These are phyloP conservation scores for Fonsecaea pugnacius DNA, from an alignment of 2,329 filamentous ascomycete genomes.

Conservation along the genomic window DNA sequence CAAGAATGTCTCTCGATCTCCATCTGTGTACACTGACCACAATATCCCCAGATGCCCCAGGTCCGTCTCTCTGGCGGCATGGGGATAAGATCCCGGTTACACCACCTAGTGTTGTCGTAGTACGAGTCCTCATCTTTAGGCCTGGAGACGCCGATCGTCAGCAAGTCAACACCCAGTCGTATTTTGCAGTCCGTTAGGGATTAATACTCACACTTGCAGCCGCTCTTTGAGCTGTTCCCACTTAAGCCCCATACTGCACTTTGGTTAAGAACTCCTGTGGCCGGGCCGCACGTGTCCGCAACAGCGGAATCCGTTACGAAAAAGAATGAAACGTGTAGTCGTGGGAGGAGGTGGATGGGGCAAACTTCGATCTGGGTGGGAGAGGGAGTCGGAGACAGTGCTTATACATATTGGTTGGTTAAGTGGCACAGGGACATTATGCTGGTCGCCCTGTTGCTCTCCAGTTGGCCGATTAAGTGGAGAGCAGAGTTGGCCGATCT, in stretches of 20 bases:
- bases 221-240: conserved; percentile 25
- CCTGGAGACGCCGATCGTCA: conserved; percentile 21
- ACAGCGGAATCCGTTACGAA: conserved; percentile 11
- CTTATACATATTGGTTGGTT: conserved; percentile 24
- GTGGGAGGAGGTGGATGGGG: conserved; percentile 14
- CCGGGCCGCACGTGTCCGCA: not conserved
- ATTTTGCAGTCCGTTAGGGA: not conserved
- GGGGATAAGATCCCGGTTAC: conserved; percentile 41
- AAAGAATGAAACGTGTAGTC: conserved; percentile 11
- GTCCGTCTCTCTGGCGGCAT: conserved; percentile 40
- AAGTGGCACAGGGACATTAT: not conserved
- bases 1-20: not conserved
- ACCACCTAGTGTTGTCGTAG: conserved; percentile 39
- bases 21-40: conserved; percentile 28
- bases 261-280: conserved; percentile 2
- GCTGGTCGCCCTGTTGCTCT: not conserved
- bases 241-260: conserved; percentile 24
- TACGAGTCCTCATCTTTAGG: conserved; percentile 36
- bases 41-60: conserved; percentile 39
- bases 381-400: conserved; percentile 16
- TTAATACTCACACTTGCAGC: conserved; percentile 23
- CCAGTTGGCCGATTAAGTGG: conserved; percentile 15
- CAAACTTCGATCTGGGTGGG: conserved; percentile 12
- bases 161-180: not conserved
- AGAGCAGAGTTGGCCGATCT: conserved; percentile 22